Evolutionary conservation across 2,329 filamentous ascomycete genomes (phyloP), one percentile per base, ranked within the genome.

Genomic region (Tolypocladium tropicale): DNA sequence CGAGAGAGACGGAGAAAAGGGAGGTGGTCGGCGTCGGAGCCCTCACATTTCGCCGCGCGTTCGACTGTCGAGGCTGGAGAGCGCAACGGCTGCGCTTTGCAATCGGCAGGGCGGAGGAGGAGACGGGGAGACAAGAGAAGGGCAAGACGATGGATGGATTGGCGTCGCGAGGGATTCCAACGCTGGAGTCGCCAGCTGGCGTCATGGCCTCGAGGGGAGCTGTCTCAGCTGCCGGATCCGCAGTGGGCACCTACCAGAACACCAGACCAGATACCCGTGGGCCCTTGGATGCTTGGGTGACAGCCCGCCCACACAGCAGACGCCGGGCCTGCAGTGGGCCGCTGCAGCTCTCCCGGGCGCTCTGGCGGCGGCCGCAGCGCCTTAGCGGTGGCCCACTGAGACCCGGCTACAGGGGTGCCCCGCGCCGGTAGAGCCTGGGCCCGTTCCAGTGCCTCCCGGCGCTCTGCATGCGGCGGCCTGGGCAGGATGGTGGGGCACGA

Each of bases 401-500:
- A 49, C 6, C n/a, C 6, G 2, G 43, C 43, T 30, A 5, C 16
- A 48, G 18, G 43, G 41, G 41, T 46, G 23, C 41, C 33, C 34
- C 14, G 18, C 14, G 34, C 34, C 14, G 34, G n/a, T n/a, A n/a
- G 14, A 23, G 37, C n/a, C 6, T 23, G 37, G n/a, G 4, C 12
- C 14, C 41, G 14, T 43, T 28, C 23, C 39, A 43, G 39, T 43
- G 39, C 39, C 6, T 23, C 39, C 39, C n/a, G 39, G n/a, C n/a
- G n/a, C n/a, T n/a, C n/a, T n/a, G n/a, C n/a, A n/a, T n/a, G n/a
- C n/a, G n/a, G n/a, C n/a, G n/a, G n/a, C n/a, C n/a, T n/a, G n/a
- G n/a, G n/a, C 36, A 37, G n/a, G 10, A n/a, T 37, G 58, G 59
- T 59, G 59, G 59, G 57, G 59, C 54, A 56, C 54, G 59, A 57